A percentile compares a stretch with the other conserved stretches of the same genome.
Evolutionary conservation across 1,284 basidiomycete genomes (phyloP).

Genomic region (Entoloma clypeatum): DNA sequence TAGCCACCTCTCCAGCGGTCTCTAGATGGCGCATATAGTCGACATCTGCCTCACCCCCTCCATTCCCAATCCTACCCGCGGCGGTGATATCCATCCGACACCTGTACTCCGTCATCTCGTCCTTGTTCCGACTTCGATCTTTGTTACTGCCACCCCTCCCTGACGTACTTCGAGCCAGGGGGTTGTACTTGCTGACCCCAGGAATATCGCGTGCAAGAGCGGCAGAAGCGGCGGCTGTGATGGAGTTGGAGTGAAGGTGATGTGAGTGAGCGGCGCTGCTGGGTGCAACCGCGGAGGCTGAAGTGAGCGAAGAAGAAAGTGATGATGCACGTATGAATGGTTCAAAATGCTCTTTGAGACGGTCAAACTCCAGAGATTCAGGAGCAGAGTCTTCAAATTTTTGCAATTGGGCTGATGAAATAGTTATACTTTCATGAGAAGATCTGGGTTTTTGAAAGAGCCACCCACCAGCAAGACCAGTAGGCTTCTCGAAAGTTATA

Average conservation of each 20-base stretch:
- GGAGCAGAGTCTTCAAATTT: slow-evolving; percentile 83
- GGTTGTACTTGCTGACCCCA: slow-evolving; percentile 71
- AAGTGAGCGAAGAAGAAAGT: slow-evolving; percentile 57
- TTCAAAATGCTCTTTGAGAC: slow-evolving; percentile 92
- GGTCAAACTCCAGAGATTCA: slow-evolving; percentile 85
- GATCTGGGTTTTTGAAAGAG: slow-evolving; percentile 1
- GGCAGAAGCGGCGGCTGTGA: slow-evolving; percentile 82
- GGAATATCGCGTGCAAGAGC: slow-evolving; percentile 79
- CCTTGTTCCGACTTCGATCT: slow-evolving; percentile 61
- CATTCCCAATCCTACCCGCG: slow-evolving; percentile 47
- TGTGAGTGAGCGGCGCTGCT: slow-evolving; percentile 53
- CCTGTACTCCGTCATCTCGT: slow-evolving; percentile 72
- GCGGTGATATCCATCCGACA: slow-evolving; percentile 61
- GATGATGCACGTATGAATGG: slow-evolving; percentile 78
- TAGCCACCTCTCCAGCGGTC: slow-evolving; percentile 59
- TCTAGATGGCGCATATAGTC: slow-evolving; percentile 66
- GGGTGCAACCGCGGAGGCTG: slow-evolving; percentile 36
- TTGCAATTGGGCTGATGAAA: slow-evolving; percentile 74
- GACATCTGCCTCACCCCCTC: slow-evolving; percentile 66
- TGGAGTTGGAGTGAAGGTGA: slow-evolving; percentile 69
- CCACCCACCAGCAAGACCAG: slow-evolving; percentile 79
- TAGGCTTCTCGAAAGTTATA: slow-evolving; percentile 94
- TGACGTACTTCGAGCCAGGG: slow-evolving; percentile 49
- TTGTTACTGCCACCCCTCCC: slow-evolving; percentile 36
- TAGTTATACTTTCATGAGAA: slow-evolving; percentile 9